Evolutionary conservation across 345 rosid species (phyloP).

Genomic region (Aethionema arabicum): DNA sequence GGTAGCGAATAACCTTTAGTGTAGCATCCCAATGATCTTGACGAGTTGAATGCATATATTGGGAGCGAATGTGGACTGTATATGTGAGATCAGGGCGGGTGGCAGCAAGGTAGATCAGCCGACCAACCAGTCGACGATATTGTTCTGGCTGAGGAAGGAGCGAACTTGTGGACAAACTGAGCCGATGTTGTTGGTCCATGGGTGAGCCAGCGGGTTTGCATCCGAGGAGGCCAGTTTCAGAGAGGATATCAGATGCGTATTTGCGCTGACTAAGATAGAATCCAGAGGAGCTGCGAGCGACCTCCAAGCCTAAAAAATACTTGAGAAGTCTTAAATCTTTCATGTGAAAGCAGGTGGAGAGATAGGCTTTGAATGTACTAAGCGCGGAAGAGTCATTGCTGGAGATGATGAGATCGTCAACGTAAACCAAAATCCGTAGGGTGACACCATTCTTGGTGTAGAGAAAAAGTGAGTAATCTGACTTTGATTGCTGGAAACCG

Average conservation of each 20-base stretch:
- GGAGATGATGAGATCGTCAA: not conserved
- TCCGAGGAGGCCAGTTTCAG: not conserved
- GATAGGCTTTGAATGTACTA: not conserved
- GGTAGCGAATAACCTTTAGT: not conserved
- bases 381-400: not conserved
- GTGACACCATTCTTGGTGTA: not conserved
- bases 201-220: not conserved
- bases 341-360: not conserved
- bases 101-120: not conserved
- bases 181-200: not conserved
- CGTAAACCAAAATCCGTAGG: not conserved
- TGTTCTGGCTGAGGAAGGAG: not conserved
- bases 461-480: not conserved
- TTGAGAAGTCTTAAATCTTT: not conserved
- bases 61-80: not conserved
- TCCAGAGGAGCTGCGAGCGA: not conserved
- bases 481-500: not conserved
- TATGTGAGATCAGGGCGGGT: not conserved
- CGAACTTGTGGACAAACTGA: not conserved
- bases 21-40: not conserved
- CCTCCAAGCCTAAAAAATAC: not conserved
- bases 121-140: not conserved
- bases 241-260: too few relatives aligned
- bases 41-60: not conserved
- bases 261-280: too few relatives aligned